Conservation (phyloP, 164 flowering plant genomes). For the Vitis vinifera region ASM3070453v1 NC_081812.1:12895001-12895500, state of each 20-base stretch:
- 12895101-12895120: conserved; percentile 44
- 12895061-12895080: conserved; percentile 29
- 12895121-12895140: conserved; percentile 39
- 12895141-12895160: conserved; percentile 50
- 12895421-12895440: conserved; percentile 40
- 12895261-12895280: conserved; percentile 44
- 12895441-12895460: conserved; percentile 32
- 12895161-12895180: conserved; percentile 50
- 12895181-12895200: conserved; percentile 41
- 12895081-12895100: conserved; percentile 37
- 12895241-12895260: conserved; percentile 36
- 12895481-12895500: conserved; percentile 47
- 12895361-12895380: conserved; percentile 49
- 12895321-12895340: conserved; percentile 46
- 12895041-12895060: conserved; percentile 40
- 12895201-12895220: conserved; percentile 49
- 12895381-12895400: conserved; percentile 44
- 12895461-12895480: conserved; percentile 34
- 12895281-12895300: conserved; percentile 52
- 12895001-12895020: conserved; percentile 37
- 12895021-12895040: conserved; percentile 46
- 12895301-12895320: conserved; percentile 43
- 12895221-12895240: conserved; percentile 46
- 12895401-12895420: conserved; percentile 41
- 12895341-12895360: conserved; percentile 36